A percentile compares a stretch with the other conserved stretches of the same genome.
These are phyloP conservation scores for Stropharia rugosoannulata DNA, from an alignment of 768 basidiomycete genomes.

Conservation along the genomic window DNA sequence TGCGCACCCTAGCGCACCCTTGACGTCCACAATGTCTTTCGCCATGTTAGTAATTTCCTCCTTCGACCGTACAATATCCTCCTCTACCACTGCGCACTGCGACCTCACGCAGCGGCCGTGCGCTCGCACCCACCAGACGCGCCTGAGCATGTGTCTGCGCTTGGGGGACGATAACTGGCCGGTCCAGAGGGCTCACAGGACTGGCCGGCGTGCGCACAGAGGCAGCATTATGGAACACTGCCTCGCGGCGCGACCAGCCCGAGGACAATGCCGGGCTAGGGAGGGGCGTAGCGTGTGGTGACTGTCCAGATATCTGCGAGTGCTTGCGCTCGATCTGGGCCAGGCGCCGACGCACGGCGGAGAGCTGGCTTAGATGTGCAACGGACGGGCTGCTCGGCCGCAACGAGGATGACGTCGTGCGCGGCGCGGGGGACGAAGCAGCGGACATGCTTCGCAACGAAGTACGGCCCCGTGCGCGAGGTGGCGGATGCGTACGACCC, in stretches of 20 bases:
- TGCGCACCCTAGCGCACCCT: slow-evolving; percentile 23
- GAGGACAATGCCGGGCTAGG: slow-evolving; percentile 13
- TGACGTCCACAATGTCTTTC: slow-evolving; percentile 17
- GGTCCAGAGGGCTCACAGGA: neutral
- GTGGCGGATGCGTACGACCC: too few relatives aligned
- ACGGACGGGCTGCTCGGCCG: slow-evolving; percentile 55
- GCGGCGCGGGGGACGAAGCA: too few relatives aligned
- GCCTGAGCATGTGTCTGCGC: too few relatives aligned
- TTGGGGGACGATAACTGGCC: neutral
- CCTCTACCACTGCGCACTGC: too few relatives aligned
- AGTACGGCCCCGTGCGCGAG: slow-evolving; percentile 10
- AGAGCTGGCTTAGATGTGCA: slow-evolving; percentile 55
- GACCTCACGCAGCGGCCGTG: too few relatives aligned
- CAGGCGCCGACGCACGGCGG: slow-evolving; percentile 66
- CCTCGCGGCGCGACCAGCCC: slow-evolving; percentile 15
- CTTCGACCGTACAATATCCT: neutral
- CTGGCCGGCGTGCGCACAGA: neutral
- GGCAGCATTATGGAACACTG: slow-evolving; percentile 9
- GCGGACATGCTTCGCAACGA: too few relatives aligned
- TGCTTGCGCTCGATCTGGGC: slow-evolving; percentile 52
- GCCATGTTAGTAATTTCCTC: slow-evolving; percentile 19
- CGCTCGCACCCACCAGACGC: too few relatives aligned
- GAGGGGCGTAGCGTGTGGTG: too few relatives aligned
- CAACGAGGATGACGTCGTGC: neutral
- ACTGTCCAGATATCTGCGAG: slow-evolving; percentile 19